phyloP scores from a whole-genome alignment of 768 basidiomycete genomes.

The Boletellus emodensis region DNA sequence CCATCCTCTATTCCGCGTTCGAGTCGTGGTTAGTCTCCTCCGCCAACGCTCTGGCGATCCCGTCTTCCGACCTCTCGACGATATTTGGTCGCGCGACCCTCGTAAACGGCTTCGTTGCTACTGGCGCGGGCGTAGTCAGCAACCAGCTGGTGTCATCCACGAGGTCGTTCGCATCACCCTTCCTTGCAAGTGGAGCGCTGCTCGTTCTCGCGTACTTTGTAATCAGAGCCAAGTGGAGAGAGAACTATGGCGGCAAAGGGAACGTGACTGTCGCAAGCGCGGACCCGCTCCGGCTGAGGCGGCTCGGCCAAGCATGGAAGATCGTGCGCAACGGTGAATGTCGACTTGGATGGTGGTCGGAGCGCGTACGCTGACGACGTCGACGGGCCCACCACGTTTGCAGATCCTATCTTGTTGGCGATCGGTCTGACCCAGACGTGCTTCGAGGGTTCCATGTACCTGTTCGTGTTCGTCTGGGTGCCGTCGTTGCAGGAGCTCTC shows the following conservation, averaged over 20 bases:
- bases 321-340: constrained; percentile 50
- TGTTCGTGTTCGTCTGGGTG: constrained; percentile 83
- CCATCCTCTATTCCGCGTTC: constrained; percentile 72
- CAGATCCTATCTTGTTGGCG: constrained; percentile 59
- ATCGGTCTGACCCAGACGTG: constrained; percentile 74
- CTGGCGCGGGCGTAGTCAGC: constrained; percentile 60
- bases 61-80: constrained; percentile 54
- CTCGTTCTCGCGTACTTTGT: constrained; percentile 53
- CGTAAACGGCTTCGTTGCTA: constrained; percentile 69
- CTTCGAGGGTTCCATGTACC: constrained; percentile 83
- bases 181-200: constrained; percentile 56
- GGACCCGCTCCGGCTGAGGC: constrained; percentile 49
- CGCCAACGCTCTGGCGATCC: constrained; percentile 46
- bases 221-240: constrained; percentile 57
- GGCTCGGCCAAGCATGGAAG: constrained; percentile 52
- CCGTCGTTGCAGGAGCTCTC: constrained; percentile 66
- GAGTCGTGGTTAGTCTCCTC: constrained; percentile 76
- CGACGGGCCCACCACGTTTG: neutral
- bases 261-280: constrained; percentile 7
- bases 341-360: neutral
- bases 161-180: constrained; percentile 56
- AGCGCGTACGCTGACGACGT: neutral
- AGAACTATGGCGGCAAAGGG: constrained; percentile 61
- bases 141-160: constrained; percentile 58
- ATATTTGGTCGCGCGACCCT: constrained; percentile 75